Base-by-base conservation (phyloP, 306 rosid species). In the Quercus engelmannii region DNA sequence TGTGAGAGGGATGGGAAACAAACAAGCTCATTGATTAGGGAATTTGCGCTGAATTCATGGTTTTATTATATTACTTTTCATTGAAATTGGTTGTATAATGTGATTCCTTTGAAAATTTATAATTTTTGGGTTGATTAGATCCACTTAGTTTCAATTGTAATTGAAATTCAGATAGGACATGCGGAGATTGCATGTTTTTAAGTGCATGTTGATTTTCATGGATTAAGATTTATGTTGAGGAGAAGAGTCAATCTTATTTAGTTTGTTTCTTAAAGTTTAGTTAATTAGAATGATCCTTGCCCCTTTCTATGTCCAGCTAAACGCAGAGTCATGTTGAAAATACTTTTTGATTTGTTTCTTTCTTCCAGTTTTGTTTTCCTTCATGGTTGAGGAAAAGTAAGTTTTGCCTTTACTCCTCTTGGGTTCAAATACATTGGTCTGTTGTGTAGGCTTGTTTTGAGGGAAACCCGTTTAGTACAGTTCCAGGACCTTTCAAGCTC, bases 401-500 rank as follows among this genome's bases (percentile, higher is more conserved):
- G 17, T 19, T 67, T 67, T 67, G 15, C 72, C 52, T 67, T 67
- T 67, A 35, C 23, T 54, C 8, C 3, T 73, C 41, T 26, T 28
- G 56, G 35, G 4, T 8, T n/a, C 64, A 52, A 56, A 30, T 52
- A 19, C 38, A 26, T 26, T 55, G 23, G 65, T 69, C 13, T 79
- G 56, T 80, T 76, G 57, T 83, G 83, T 75, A 92, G 98, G 99
- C 99, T 76, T 88, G 89, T 87, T 95, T 95, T 69, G 98, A 95
- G 84, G 98, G 98, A 80, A 95, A 95, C 87, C 99, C 99, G 1
- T 93, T 93, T 83, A 95, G 88, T 86, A 95, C 99, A 12, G 89
- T 95, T 82, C 98, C 98, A 17, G 99, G 98, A 64, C 99, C 97
- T 75, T 95, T 95, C 87, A 95, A 91, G 90, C 99, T 95, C 81